Base-by-base conservation (phyloP, 768 basidiomycete species). In the Thelephora aurantiotincta region DNA sequence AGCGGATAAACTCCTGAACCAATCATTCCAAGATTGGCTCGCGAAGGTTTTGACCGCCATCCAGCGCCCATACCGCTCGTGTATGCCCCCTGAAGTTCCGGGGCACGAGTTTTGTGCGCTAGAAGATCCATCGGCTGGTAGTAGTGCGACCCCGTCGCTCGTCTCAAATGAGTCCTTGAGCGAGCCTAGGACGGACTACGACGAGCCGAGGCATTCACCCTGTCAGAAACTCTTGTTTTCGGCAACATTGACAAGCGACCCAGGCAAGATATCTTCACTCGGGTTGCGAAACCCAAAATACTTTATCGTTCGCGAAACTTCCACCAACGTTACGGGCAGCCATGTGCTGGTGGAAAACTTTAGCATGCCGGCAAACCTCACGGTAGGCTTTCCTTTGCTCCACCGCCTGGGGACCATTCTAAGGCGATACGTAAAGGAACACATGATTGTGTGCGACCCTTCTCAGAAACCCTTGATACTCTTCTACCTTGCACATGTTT, bases 171-270 rank as follows among this genome's bases (percentile, higher is more conserved):
- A 30, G 9, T 30, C 26, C 26, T 30, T 4, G 5, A 30, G 26
- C 26, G 26, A 30, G 26, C 9, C 9, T 9, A 30, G 26, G 26
- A 68, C 72, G 2, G 79, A 80, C 47, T 52, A 77, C 35, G 71
- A 74, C 45, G 86, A 86, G 57, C 60, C 56, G 42, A 77, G 67
- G 55, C 66, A 68, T 36, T 62, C 75, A 3, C 83, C 83, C 5
- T 96, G 93, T 55, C 94, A 97, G 60, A 98, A 97, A 58, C 71
- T 99, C 3, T 69, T 99, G 6, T 96, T 99, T 66, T 96, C 92
- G 9, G 96, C 96, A 0, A 99, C 96, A 0, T 73, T 98, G 26
- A 96, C 93, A 0, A 76, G 82, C 7, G 92, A 98, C 65, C 94
- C 96, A 0, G 81, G 84, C n/a, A 93, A 88, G 57, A 81, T 98